Conservation (phyloP, 1,284 basidiomycete species). For the Bjerkandera adusta region DNA sequence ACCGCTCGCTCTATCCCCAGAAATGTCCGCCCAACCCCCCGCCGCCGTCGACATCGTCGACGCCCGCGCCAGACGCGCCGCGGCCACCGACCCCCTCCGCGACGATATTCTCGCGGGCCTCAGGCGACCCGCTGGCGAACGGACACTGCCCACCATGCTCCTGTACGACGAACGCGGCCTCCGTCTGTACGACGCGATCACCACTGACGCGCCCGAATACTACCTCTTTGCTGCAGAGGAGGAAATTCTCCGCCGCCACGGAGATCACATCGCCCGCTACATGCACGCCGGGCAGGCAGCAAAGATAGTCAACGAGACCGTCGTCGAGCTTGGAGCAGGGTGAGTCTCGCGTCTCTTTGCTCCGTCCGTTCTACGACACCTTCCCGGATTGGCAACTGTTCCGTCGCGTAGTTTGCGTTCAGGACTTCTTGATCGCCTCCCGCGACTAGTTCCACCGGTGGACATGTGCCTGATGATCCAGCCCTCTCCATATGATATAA, state of each 20-base stretch:
- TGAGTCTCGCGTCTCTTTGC: conserved; percentile 41
- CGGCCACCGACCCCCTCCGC: conserved; percentile 35
- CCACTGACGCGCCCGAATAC: conserved; percentile 81
- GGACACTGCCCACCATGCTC: conserved; percentile 80
- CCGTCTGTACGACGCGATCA: conserved; percentile 82
- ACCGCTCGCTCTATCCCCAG: neutral
- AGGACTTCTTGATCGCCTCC: no score
- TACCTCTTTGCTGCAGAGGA: conserved; percentile 85
- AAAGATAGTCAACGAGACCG: conserved; percentile 46
- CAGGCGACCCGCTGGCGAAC: conserved; percentile 48
- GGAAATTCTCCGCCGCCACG: conserved; percentile 60
- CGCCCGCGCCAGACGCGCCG: conserved; percentile 34
- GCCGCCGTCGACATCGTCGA: conserved; percentile 46
- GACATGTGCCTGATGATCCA: neutral
- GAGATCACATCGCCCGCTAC: conserved; percentile 64
- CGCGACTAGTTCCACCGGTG: neutral
- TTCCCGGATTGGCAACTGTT: conserved; percentile 6
- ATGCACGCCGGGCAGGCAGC: conserved; percentile 66
- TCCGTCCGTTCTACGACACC: conserved; percentile 1
- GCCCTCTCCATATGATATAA: conserved; percentile 4
- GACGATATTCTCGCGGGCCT: conserved; percentile 57
- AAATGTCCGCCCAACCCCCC: conserved; percentile 7
- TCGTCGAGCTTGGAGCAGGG: conserved; percentile 89
- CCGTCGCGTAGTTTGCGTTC: neutral
- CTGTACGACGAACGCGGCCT: conserved; percentile 88